Conservation (phyloP, 352 stramenopile species). For the Pythium apleroticum region DNA sequence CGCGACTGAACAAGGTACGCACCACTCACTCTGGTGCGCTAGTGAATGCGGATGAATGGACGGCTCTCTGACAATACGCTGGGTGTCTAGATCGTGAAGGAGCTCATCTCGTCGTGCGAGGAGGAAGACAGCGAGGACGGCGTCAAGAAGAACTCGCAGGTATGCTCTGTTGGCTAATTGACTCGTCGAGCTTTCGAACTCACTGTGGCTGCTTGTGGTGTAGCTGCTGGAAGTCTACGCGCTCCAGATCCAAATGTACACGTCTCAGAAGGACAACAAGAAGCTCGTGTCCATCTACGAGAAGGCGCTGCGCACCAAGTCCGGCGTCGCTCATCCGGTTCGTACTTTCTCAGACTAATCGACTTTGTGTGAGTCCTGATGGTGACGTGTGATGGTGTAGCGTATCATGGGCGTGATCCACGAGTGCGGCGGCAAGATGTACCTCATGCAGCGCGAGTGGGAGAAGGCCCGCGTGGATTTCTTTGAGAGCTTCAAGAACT, state of each 20-base stretch:
- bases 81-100: constrained; percentile 66
- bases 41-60: neutral
- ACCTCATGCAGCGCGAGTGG: constrained; percentile 94
- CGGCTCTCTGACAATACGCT: neutral
- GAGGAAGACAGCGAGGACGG: constrained; percentile 85
- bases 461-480: constrained; percentile 93
- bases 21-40: too few species aligned
- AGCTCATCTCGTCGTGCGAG: constrained; percentile 85
- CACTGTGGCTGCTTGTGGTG: constrained; percentile 10
- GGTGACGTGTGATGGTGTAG: constrained; percentile 16
- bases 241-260: constrained; percentile 93
- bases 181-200: neutral
- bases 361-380: neutral
- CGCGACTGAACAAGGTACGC: constrained; percentile 63
- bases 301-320: constrained; percentile 88
- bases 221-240: constrained; percentile 93
- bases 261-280: constrained; percentile 92
- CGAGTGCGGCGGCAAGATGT: constrained; percentile 95
- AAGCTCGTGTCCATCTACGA: constrained; percentile 93
- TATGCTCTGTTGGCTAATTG: constrained; percentile 8
- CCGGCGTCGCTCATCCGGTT: constrained; percentile 87
- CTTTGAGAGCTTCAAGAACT: constrained; percentile 96
- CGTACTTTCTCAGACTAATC: constrained; percentile 42
- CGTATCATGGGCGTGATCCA: constrained; percentile 95
- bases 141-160: constrained; percentile 81